phyloP scores from a whole-genome alignment of 2,329 filamentous ascomycete genomes.

The Calonectria crousiana region DNA sequence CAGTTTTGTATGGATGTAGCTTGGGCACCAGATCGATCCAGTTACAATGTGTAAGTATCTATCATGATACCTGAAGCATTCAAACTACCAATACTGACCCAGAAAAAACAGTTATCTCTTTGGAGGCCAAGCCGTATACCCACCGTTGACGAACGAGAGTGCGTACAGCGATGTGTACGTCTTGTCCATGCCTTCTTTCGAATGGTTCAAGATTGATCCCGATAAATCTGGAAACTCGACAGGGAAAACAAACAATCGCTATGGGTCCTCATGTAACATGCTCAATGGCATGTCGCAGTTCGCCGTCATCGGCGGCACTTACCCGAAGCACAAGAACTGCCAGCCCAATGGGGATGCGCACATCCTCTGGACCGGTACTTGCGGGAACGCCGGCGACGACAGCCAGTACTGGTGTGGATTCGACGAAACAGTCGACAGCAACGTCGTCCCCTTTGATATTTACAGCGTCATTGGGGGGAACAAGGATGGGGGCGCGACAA shows the following conservation, averaged over 20 bases:
- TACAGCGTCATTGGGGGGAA: constrained; percentile 9
- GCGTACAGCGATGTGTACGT: constrained; percentile 65
- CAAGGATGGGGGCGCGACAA: constrained; percentile 4
- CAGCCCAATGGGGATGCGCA: constrained; percentile 61
- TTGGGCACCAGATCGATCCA: constrained; percentile 68
- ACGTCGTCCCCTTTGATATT: constrained; percentile 6
- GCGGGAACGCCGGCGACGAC: constrained; percentile 54
- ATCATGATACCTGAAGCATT: neutral
- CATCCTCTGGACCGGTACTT: constrained; percentile 63
- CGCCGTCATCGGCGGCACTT: constrained; percentile 70
- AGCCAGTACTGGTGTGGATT: constrained; percentile 61
- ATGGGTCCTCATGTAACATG: constrained; percentile 68
- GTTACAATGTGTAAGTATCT: constrained; percentile 67
- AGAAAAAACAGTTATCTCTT: constrained; percentile 61
- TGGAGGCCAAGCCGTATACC: constrained; percentile 59
- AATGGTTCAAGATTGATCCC: constrained; percentile 67
- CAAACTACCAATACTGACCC: neutral
- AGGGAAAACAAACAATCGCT: constrained; percentile 57
- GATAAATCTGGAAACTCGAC: constrained; percentile 46
- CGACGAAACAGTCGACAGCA: constrained; percentile 47
- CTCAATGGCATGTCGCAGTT: constrained; percentile 62
- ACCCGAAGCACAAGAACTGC: constrained; percentile 58
- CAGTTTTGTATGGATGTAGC: constrained; percentile 70
- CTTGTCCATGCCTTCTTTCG: constrained; percentile 64
- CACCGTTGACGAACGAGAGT: constrained; percentile 43